A percentile compares a stretch with the other conserved stretches of the same genome.
These are phyloP conservation scores for Hymenoscyphus salicellus DNA, from an alignment of 2,329 filamentous ascomycete genomes.

Conservation along the genomic window DNA sequence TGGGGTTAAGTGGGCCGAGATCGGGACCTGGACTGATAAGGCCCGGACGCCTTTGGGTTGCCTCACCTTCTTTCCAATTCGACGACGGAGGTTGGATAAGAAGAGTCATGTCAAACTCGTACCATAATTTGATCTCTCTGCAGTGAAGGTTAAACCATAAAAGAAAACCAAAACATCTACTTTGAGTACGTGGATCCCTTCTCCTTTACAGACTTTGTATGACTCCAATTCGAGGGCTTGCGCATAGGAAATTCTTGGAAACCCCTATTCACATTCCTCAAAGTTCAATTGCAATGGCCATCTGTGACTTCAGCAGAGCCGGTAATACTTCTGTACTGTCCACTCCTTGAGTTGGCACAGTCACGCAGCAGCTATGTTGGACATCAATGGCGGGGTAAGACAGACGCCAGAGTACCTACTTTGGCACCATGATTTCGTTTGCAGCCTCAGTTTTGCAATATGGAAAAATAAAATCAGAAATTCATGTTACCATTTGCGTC, in stretches of 20 bases:
- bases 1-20: slow-evolving; percentile 5
- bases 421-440: not conserved
- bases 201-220: not conserved
- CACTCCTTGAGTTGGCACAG: not conserved
- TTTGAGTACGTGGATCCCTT: not conserved
- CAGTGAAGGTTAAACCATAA: not conserved
- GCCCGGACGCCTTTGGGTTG: not conserved
- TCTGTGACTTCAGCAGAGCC: not conserved
- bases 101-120: not conserved
- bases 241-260: not conserved
- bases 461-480: not conserved
- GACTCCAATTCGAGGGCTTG: not conserved
- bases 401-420: not conserved
- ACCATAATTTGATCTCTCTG: not conserved
- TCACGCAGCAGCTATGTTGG: not conserved
- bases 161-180: not conserved
- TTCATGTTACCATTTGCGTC: slow-evolving; percentile 6
- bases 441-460: not conserved
- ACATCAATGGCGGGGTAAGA: not conserved
- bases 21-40: slow-evolving; percentile 3
- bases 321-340: not conserved
- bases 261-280: not conserved
- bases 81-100: not conserved
- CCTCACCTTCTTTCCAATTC: not conserved
- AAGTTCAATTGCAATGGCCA: not conserved